Evolutionary conservation across 129 eudicot genomes (phyloP).

Genomic region (Heracleum sosnowskyi): DNA sequence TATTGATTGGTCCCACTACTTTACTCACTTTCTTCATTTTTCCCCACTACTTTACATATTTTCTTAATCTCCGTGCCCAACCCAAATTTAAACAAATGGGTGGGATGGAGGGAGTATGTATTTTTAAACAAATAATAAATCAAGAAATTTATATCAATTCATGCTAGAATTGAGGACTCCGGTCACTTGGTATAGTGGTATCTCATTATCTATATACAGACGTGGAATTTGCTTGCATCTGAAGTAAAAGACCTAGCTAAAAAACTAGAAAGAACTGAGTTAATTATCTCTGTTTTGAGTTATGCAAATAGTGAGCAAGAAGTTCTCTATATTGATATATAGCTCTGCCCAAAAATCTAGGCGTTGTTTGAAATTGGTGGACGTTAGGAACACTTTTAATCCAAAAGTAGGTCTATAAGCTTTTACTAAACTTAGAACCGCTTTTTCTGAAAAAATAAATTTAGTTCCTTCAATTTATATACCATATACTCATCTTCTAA

Average conservation of each 20-base stretch:
- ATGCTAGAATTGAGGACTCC: background rate
- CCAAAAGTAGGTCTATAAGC: background rate
- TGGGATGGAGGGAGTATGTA: no score
- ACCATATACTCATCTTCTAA: background rate
- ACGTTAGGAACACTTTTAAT: background rate
- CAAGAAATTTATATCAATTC: background rate
- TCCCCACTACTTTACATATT: no score
- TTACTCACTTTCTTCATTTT: no score
- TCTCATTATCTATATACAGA: background rate
- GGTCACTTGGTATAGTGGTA: background rate
- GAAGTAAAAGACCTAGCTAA: background rate
- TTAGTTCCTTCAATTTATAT: background rate
- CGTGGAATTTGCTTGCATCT: background rate
- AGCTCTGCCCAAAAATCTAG: background rate
- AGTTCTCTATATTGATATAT: background rate
- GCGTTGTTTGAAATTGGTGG: background rate
- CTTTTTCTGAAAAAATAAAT: no score
- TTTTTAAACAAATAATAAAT: background rate
- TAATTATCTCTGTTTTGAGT: background rate
- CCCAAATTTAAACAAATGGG: no score
- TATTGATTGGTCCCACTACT: no score
- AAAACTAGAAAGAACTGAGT: background rate
- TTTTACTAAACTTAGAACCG: background rate
- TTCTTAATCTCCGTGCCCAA: no score
- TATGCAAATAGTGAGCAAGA: background rate